These are phyloP conservation scores for Plasmopara viticola DNA, from an alignment of 352 stramenopile species.

Conservation along the genomic window DNA sequence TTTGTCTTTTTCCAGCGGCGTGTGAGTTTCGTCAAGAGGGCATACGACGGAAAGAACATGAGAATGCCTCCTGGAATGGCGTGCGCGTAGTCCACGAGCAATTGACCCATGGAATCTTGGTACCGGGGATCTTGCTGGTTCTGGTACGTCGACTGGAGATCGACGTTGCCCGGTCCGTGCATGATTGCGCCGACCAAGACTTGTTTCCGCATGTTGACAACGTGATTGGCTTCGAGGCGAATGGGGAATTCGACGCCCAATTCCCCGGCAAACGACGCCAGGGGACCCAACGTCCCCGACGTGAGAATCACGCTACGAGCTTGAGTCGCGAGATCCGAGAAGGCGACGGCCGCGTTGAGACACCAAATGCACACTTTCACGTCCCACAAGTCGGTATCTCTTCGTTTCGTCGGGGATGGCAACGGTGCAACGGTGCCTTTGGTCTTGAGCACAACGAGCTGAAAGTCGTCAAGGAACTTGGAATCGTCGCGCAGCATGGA, in stretches of 20 bases:
- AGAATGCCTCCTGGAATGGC: slow-evolving; percentile 71
- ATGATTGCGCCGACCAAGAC: slow-evolving; percentile 74
- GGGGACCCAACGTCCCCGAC: slow-evolving; percentile 78
- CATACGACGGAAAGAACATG: slow-evolving; percentile 86
- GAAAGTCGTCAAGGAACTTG: slow-evolving; percentile 81
- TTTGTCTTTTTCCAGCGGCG: slow-evolving; percentile 67
- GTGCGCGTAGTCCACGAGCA: slow-evolving; percentile 62
- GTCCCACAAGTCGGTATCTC: slow-evolving; percentile 33
- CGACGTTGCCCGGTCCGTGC: slow-evolving; percentile 53
- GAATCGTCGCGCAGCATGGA: slow-evolving; percentile 79
- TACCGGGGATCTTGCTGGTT: slow-evolving; percentile 79
- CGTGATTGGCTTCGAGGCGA: slow-evolving; percentile 78
- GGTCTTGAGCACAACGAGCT: slow-evolving; percentile 45
- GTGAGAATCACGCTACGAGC: slow-evolving; percentile 75
- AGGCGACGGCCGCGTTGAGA: slow-evolving; percentile 75
- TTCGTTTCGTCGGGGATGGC: slow-evolving; percentile 23
- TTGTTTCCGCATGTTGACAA: slow-evolving; percentile 84
- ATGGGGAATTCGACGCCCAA: slow-evolving; percentile 77
- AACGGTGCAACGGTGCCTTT: slow-evolving; percentile 16
- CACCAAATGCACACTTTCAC: slow-evolving; percentile 86
- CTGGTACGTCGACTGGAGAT: slow-evolving; percentile 71
- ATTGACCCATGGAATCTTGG: slow-evolving; percentile 74
- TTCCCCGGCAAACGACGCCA: slow-evolving; percentile 84
- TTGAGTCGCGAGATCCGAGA: slow-evolving; percentile 64
- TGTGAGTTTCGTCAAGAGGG: slow-evolving; percentile 63